These are phyloP conservation scores for Fraxinus nigra DNA, from an alignment of 305 asterid genomes.

Conservation along the genomic window DNA sequence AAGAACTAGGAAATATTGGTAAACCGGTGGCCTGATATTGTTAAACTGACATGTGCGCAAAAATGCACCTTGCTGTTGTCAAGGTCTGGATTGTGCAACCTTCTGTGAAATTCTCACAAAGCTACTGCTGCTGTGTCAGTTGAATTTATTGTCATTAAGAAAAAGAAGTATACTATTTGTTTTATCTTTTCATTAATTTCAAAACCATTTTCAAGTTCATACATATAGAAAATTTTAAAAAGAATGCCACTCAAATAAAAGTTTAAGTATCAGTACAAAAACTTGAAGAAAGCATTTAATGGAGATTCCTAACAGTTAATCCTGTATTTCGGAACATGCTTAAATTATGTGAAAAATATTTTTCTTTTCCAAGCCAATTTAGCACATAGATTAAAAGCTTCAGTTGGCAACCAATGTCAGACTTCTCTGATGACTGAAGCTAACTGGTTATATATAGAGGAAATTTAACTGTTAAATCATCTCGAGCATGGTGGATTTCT, in stretches of 20 bases:
- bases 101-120: not conserved
- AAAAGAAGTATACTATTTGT: not conserved
- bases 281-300: not conserved
- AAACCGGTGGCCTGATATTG: not conserved
- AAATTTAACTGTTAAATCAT: not conserved
- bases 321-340: not conserved
- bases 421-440: constrained; percentile 3
- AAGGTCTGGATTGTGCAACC: not conserved
- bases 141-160: not conserved
- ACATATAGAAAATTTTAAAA: not conserved
- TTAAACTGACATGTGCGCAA: not conserved
- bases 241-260: not conserved
- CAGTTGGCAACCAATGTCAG: not conserved
- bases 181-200: not conserved
- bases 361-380: not conserved
- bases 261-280: not conserved
- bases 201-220: not conserved
- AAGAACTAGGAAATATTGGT: not conserved
- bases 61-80: not conserved
- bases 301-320: not conserved
- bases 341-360: constrained; percentile 5
- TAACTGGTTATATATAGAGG: not conserved
- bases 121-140: not conserved
- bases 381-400: not conserved
- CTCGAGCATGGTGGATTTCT: constrained; percentile 13